A percentile compares a stretch with the other conserved stretches of the same genome.
Evolutionary conservation across 768 basidiomycete species (phyloP).

Genomic region (Trametes cinnabarina): DNA sequence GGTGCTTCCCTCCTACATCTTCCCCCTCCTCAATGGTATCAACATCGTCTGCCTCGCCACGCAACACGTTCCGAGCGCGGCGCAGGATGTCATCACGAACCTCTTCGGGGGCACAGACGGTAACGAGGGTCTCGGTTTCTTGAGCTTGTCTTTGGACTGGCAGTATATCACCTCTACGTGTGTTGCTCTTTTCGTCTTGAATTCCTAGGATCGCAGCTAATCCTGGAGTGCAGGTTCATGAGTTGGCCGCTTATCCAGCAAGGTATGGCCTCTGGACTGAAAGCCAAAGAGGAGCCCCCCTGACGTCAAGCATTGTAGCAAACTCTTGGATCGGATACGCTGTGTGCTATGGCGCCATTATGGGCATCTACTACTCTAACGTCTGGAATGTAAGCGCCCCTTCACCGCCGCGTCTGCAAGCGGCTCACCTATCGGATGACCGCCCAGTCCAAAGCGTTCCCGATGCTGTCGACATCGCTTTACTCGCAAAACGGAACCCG

Average conservation of each 20-base stretch:
- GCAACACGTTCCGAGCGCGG: slow-evolving; percentile 42
- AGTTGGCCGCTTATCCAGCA: slow-evolving; percentile 55
- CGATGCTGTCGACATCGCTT: slow-evolving; percentile 60
- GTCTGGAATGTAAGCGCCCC: slow-evolving; percentile 47
- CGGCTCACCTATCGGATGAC: too few relatives aligned
- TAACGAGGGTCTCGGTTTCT: slow-evolving; percentile 65
- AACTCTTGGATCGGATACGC: slow-evolving; percentile 57
- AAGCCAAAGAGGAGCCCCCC: neutral
- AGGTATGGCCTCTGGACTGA: slow-evolving; percentile 33
- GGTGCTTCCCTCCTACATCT: slow-evolving; percentile 54
- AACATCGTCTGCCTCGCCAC: slow-evolving; percentile 61
- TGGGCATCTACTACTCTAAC: slow-evolving; percentile 62
- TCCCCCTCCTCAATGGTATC: slow-evolving; percentile 61
- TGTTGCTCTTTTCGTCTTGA: neutral
- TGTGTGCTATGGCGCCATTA: slow-evolving; percentile 52
- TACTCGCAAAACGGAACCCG: slow-evolving; percentile 53
- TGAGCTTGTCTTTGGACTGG: slow-evolving; percentile 67
- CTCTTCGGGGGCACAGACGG: slow-evolving; percentile 65
- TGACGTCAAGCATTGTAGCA: slow-evolving; percentile 27
- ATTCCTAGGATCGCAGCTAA: neutral
- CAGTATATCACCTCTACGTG: slow-evolving; percentile 54
- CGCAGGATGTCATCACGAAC: slow-evolving; percentile 53
- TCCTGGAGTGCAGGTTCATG: slow-evolving; percentile 35
- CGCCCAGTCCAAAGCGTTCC: slow-evolving; percentile 48
- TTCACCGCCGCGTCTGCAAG: too few relatives aligned